Base-by-base conservation (phyloP, 768 basidiomycete species). In the Auriculariales sp. region DNA sequence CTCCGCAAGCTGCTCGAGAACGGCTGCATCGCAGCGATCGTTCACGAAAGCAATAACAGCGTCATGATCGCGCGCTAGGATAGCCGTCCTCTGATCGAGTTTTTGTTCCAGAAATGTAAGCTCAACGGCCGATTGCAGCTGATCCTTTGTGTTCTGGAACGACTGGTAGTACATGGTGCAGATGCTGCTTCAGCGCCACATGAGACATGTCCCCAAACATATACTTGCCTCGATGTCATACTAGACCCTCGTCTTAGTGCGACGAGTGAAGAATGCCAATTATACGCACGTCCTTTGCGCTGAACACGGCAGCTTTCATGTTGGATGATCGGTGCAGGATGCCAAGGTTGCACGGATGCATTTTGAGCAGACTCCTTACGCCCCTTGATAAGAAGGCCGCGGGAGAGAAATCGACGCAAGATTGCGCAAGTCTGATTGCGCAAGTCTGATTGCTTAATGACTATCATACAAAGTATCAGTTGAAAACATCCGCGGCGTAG, bases 401-500 rank as follows among this genome's bases (percentile, higher is more conserved):
- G n/a, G n/a, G n/a, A n/a, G n/a, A n/a, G n/a, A n/a, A n/a, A n/a
- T n/a, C n/a, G n/a, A n/a, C n/a, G n/a, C n/a, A n/a, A n/a, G n/a
- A n/a, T n/a, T n/a, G n/a, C n/a, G n/a, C n/a, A n/a, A n/a, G n/a
- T n/a, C n/a, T n/a, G n/a, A n/a, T n/a, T n/a, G n/a, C n/a, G n/a
- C n/a, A n/a, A n/a, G n/a, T n/a, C n/a, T n/a, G n/a, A n/a, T n/a
- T n/a, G n/a, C n/a, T n/a, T n/a, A n/a, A n/a, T n/a, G n/a, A n/a
- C n/a, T n/a, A n/a, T n/a, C 33, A 12, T 34, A 34, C 17, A 47
- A 19, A 4, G 28, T 51, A 31, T 58, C 55, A 73, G 27, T 70
- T 69, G 50, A 72, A 74, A 24, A 72, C 64, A 55, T 72, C 72
- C 2, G 70, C 69, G 2, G 69, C 69, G 53, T 68, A 72, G 14